Evolutionary conservation across 345 rosid species (phyloP).

Genomic region (Geranium brycei): DNA sequence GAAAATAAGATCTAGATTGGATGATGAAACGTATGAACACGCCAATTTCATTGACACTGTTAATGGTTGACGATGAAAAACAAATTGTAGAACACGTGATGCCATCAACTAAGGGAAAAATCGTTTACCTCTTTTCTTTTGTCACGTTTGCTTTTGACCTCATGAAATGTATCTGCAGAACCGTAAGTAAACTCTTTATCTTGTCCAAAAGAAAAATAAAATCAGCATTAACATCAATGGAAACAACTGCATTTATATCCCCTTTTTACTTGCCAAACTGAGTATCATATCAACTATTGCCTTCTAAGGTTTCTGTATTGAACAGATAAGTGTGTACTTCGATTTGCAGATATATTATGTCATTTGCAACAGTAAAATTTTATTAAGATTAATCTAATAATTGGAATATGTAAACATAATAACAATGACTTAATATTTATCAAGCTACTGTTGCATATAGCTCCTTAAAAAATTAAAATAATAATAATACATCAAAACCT

Average conservation of each 20-base stretch:
- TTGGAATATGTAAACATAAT: background rate
- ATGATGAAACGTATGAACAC: background rate
- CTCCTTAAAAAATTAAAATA: background rate
- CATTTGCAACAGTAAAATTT: too few species aligned
- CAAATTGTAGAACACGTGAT: background rate
- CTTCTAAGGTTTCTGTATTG: background rate
- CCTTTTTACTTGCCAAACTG: too few species aligned
- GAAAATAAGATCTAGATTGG: background rate
- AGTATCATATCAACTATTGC: too few species aligned
- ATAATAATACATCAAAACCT: background rate
- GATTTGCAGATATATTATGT: background rate
- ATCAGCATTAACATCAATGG: too few species aligned
- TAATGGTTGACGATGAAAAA: background rate
- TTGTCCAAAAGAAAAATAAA: background rate
- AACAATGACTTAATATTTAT: background rate
- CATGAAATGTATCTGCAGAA: constrained; percentile 68
- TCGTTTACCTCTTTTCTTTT: constrained; percentile 59
- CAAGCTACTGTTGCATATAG: background rate
- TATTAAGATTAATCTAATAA: too few species aligned
- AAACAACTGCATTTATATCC: too few species aligned
- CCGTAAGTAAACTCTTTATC: constrained; percentile 15
- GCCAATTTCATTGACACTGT: background rate
- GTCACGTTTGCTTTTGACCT: constrained; percentile 77
- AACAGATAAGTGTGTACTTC: background rate
- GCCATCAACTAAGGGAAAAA: background rate